phyloP scores from a whole-genome alignment of 2,329 filamentous ascomycete genomes.

The Alternaria viburni region DNA sequence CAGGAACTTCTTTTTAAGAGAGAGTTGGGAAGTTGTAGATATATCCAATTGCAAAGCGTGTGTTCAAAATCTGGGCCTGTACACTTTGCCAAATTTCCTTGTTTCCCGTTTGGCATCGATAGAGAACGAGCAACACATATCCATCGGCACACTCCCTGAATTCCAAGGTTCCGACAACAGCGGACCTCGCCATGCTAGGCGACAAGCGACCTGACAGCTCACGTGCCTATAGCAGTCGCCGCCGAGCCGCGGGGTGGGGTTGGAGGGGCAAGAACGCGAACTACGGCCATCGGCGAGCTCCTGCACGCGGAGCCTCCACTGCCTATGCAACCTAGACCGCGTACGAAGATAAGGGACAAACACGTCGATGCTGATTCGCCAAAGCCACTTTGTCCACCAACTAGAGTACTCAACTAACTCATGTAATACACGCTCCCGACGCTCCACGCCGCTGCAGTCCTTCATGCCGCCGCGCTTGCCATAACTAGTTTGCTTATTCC shows the following conservation, averaged over 20 bases:
- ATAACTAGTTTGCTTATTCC: slow-evolving; percentile 22
- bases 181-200: slow-evolving; percentile 5
- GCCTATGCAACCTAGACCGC: slow-evolving; percentile 4
- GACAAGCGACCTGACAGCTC: background rate
- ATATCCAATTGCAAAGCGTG: slow-evolving; percentile 13
- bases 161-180: background rate
- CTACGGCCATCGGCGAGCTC: slow-evolving; percentile 38
- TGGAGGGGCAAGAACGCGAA: slow-evolving; percentile 15
- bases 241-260: slow-evolving; percentile 5
- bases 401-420: background rate
- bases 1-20: background rate
- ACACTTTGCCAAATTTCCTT: no score
- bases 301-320: slow-evolving; percentile 24
- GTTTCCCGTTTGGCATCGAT: no score
- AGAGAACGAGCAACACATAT: no score
- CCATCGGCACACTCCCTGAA: no score
- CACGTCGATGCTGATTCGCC: slow-evolving; percentile 21
- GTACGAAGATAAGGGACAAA: slow-evolving; percentile 22
- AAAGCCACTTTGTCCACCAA: no score
- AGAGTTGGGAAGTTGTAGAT: slow-evolving; percentile 11
- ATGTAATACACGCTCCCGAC: background rate
- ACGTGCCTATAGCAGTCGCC: background rate
- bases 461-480: background rate
- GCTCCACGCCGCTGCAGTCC: no score
- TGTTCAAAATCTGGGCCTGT: background rate